A percentile compares a stretch with the other conserved stretches of the same genome.
Evolutionary conservation across 306 rosid genomes (phyloP).

Genomic region (Pterocarpus santalinus): DNA sequence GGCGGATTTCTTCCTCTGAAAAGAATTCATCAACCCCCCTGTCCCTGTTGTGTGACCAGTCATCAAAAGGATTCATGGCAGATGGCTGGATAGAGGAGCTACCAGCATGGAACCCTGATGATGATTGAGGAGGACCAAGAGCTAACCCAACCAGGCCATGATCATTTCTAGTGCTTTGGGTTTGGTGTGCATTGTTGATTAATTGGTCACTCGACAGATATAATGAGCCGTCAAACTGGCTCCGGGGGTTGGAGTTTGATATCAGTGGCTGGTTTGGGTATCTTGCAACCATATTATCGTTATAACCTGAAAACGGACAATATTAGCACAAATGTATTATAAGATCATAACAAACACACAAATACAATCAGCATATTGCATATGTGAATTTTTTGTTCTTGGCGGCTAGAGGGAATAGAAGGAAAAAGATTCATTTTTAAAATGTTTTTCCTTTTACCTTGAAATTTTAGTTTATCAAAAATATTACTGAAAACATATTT

Average conservation of each 20-base stretch:
- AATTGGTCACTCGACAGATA: constrained; percentile 70
- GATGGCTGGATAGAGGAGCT: constrained; percentile 69
- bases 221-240: constrained; percentile 62
- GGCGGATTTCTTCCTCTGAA: constrained; percentile 95
- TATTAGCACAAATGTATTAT: constrained; percentile 9
- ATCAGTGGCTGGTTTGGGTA: constrained; percentile 66
- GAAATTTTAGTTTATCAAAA: too few species aligned
- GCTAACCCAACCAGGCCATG: constrained; percentile 76
- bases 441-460: too few species aligned
- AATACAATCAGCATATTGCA: constrained; percentile 20
- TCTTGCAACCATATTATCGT: constrained; percentile 60
- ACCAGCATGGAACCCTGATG: constrained; percentile 67
- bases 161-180: constrained; percentile 57
- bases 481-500: constrained; percentile 14
- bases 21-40: constrained; percentile 85
- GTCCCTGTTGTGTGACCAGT: constrained; percentile 86
- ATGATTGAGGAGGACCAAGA: constrained; percentile 89
- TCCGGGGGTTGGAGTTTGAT: constrained; percentile 64
- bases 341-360: constrained; percentile 12
- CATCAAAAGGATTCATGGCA: constrained; percentile 75
- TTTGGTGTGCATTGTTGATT: constrained; percentile 63
- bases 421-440: too few species aligned
- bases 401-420: too few species aligned
- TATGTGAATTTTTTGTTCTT: not conserved
- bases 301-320: constrained; percentile 63